Percentiles rank a stretch among this genome's conserved stretches.
These are phyloP conservation scores for Trametes sp. DNA, from an alignment of 1,284 basidiomycete species.

Conservation along the genomic window DNA sequence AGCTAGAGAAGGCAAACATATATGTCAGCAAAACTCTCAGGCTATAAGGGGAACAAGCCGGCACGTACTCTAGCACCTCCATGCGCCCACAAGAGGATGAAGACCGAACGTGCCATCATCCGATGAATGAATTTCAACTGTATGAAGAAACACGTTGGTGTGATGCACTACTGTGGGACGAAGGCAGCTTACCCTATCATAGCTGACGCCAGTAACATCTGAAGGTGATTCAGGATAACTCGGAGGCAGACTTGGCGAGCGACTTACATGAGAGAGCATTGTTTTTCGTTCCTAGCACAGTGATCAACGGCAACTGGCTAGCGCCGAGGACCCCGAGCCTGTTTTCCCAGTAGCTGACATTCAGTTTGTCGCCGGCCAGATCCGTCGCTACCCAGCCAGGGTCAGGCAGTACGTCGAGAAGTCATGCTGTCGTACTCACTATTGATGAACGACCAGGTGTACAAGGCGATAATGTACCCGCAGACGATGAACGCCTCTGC, in stretches of 20 bases:
- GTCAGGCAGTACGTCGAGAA: too few species aligned
- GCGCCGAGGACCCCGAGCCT: slow-evolving; percentile 58
- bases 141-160: not conserved
- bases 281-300: slow-evolving; percentile 69
- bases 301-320: slow-evolving; percentile 68
- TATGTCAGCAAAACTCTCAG: not conserved
- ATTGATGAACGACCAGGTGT: slow-evolving; percentile 56
- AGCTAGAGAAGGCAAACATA: not conserved
- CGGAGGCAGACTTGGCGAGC: not conserved
- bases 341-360: slow-evolving; percentile 54
- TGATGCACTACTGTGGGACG: not conserved
- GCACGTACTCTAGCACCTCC: slow-evolving; percentile 50
- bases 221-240: not conserved
- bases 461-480: slow-evolving; percentile 54
- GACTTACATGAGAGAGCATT: slow-evolving; percentile 64
- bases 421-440: slow-evolving; percentile 54
- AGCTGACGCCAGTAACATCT: slow-evolving; percentile 66
- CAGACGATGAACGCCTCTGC: slow-evolving; percentile 54
- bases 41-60: not conserved
- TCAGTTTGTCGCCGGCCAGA: slow-evolving; percentile 43
- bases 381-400: slow-evolving; percentile 46
- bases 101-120: slow-evolving; percentile 54
- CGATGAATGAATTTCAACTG: slow-evolving; percentile 63
- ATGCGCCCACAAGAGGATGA: slow-evolving; percentile 59
- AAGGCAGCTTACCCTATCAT: slow-evolving; percentile 55